Conservation (phyloP, 1,284 basidiomycete genomes). For the Fomitopsis pinicola region DNA sequence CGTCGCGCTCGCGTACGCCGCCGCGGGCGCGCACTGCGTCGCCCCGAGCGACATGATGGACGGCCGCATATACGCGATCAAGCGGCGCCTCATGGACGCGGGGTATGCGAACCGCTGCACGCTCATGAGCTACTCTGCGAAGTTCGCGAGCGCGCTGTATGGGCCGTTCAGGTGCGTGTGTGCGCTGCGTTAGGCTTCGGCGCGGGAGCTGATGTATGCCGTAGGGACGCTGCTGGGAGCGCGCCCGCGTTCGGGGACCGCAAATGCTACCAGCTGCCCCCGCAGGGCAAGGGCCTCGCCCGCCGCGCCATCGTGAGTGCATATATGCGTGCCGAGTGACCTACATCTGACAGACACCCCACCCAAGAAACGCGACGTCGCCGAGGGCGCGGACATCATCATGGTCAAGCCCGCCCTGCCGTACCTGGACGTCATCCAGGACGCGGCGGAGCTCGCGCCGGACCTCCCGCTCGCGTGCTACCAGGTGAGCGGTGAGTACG, state of each 20-base stretch:
- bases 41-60: slow-evolving; percentile 99
- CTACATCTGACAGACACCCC: not conserved
- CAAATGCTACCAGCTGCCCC: slow-evolving; percentile 97
- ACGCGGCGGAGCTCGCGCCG: slow-evolving; percentile 78
- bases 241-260: slow-evolving; percentile 93
- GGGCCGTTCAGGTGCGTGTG: slow-evolving; percentile 86
- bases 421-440: slow-evolving; percentile 94
- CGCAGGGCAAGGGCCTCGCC: slow-evolving; percentile 85
- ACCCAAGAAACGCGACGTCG: slow-evolving; percentile 76
- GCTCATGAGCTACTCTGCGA: slow-evolving; percentile 98
- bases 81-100: slow-evolving; percentile 76
- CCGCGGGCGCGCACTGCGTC: slow-evolving; percentile 95
- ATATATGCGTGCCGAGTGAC: not conserved
- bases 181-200: not conserved
- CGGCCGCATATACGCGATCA: slow-evolving; percentile 89
- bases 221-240: slow-evolving; percentile 91
- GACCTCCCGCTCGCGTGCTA: slow-evolving; percentile 94
- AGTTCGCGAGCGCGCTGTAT: slow-evolving; percentile 96
- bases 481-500: slow-evolving; percentile 96
- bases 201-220: not conserved
- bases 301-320: slow-evolving; percentile 83
- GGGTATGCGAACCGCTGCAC: slow-evolving; percentile 85
- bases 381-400: slow-evolving; percentile 97
- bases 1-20: slow-evolving; percentile 91
- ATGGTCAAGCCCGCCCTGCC: slow-evolving; percentile 98